A percentile compares a stretch with the other conserved stretches of the same genome.
Conservation (phyloP, 306 rosid genomes). For the Spatholobus suberectus region DNA sequence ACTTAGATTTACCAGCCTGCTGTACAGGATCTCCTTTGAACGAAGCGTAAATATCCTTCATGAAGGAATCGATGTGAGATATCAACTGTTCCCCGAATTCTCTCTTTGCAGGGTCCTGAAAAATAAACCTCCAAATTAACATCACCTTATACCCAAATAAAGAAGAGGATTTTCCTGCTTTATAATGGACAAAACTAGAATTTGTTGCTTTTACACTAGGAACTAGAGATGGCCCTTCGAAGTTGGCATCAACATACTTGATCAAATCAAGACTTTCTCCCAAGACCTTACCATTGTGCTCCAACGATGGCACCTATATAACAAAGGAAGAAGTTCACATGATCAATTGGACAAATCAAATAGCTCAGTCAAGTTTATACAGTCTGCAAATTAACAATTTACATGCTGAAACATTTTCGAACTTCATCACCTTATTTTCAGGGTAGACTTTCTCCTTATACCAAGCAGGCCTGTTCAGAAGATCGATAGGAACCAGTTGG, state of each 20-base stretch:
- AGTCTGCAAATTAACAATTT: background rate
- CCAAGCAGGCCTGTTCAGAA: constrained; percentile 65
- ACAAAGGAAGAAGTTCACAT: constrained; percentile 17
- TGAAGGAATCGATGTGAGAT: constrained; percentile 42
- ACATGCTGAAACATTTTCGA: no score
- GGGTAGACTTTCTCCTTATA: constrained; percentile 76
- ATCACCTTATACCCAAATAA: background rate
- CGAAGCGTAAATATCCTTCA: constrained; percentile 26
- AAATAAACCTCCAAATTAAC: background rate
- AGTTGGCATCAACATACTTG: constrained; percentile 60
- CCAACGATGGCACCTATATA: constrained; percentile 62
- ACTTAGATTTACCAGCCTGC: constrained; percentile 47
- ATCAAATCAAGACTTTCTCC: constrained; percentile 78
- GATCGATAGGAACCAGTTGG: constrained; percentile 58
- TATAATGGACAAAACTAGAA: background rate
- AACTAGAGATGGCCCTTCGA: constrained; percentile 52
- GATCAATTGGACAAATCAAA: background rate
- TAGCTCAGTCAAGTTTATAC: background rate
- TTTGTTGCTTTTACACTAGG: constrained; percentile 48
- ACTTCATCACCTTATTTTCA: constrained; percentile 50
- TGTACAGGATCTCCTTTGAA: constrained; percentile 52
- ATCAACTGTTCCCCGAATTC: constrained; percentile 57
- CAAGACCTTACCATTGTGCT: constrained; percentile 70
- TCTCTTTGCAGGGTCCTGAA: constrained; percentile 60
- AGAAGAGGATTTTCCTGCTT: background rate